These are phyloP conservation scores for Capsicum chinense DNA, from an alignment of 257 asterid species.

Conservation along the genomic window DNA sequence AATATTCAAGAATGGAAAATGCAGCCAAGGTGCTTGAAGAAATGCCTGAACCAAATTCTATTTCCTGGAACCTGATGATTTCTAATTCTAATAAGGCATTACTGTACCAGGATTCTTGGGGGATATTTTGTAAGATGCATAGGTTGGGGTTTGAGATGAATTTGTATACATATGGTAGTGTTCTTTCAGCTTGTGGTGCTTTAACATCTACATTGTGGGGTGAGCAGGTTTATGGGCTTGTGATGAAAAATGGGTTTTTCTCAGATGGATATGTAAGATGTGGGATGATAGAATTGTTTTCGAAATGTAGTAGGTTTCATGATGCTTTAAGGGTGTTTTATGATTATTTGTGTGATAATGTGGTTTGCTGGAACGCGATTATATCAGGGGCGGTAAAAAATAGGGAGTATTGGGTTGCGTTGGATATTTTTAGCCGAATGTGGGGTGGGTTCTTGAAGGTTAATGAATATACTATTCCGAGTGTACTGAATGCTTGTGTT, in stretches of 20 bases:
- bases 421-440: constrained; percentile 57
- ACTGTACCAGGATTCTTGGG: constrained; percentile 61
- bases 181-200: constrained; percentile 64
- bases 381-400: constrained; percentile 83
- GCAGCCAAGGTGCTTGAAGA: constrained; percentile 68
- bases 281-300: constrained; percentile 69
- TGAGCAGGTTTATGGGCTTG: constrained; percentile 64
- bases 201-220: constrained; percentile 48
- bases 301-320: constrained; percentile 44
- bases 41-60: constrained; percentile 53
- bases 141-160: constrained; percentile 48
- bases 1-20: constrained; percentile 46
- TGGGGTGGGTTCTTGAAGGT: constrained; percentile 47
- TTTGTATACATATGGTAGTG: constrained; percentile 62
- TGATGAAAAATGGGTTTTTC: constrained; percentile 64
- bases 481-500: constrained; percentile 78
- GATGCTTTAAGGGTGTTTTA: constrained; percentile 66
- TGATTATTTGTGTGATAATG: constrained; percentile 63
- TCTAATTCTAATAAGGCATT: constrained; percentile 58
- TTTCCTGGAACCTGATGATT: constrained; percentile 71
- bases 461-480: constrained; percentile 64
- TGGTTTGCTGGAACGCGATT: constrained; percentile 81
- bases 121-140: constrained; percentile 56
- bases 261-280: constrained; percentile 62
- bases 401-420: constrained; percentile 47